Base-by-base conservation (phyloP, 148 eudicot species). In the Fagopyrum esculentum region DNA sequence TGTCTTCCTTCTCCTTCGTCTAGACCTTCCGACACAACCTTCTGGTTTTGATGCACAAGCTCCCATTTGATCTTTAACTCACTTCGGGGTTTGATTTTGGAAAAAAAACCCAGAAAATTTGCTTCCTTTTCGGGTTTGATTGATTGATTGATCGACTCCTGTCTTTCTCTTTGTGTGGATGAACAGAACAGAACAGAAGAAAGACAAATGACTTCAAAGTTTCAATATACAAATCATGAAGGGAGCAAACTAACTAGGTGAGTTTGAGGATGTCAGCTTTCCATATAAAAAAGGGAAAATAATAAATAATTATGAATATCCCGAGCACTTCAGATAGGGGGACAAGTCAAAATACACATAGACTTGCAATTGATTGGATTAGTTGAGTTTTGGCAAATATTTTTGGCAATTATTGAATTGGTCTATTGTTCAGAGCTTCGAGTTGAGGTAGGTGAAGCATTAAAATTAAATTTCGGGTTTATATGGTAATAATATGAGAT, bases 31-130 rank as follows among this genome's bases (percentile, higher is more conserved):
- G 40, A 85, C 85, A 69, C 92, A 88, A 43, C 90, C 85, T 51
- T 81, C 82, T n/a, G 88, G 87, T 78, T 87, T 93, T 57, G 98
- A 93, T 79, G 88, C 95, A 79, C 97, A 89, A 0, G 68, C 83
- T 44, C 98, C 98, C 98, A 93, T 93, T 76, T 47, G 64, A 66
- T 51, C 78, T 71, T 49, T 49, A 49, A 49, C 12, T 49, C 40
- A 35, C 2, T 35, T 35, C 40, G 40, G 52, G 11, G 9, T 49
- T 49, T 61, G 6, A 4, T 16, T 49, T 19, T 72, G 26, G 26
- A 60, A 60, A n/a, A n/a, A 4, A 29, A 60, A 17, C 66, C 69
- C 69, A 63, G 69, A 35, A 1, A 26, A 0, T 63, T 63, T 3
- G 57, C 15, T 51, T 51, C 4, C 15, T 52, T 52, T 52, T 35